These are phyloP conservation scores for Neofusicoccum kwambonambiense DNA, from an alignment of 2,329 filamentous ascomycete genomes.

Conservation along the genomic window DNA sequence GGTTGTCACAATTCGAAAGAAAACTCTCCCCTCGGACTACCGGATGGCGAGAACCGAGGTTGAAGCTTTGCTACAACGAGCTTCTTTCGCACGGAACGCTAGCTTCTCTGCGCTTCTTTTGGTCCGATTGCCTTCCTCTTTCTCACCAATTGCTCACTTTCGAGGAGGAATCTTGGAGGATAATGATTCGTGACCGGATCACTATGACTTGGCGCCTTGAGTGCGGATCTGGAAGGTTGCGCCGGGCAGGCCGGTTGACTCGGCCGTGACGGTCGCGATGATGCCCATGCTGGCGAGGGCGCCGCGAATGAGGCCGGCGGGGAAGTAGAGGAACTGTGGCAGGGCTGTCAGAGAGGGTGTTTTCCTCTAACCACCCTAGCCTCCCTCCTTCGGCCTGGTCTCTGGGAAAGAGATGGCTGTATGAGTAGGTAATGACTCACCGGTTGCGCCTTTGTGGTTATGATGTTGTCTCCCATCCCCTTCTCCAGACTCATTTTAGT, in stretches of 20 bases:
- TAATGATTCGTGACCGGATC: too few relatives aligned
- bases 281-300: conserved; percentile 92
- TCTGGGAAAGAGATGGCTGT: not conserved
- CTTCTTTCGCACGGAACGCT: too few relatives aligned
- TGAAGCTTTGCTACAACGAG: too few relatives aligned
- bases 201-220: conserved; percentile 56
- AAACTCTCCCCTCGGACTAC: too few relatives aligned
- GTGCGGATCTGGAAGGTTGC: conserved; percentile 98
- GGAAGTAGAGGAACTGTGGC: conserved; percentile 84
- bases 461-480: not conserved
- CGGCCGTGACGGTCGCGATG: conserved; percentile 85
- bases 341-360: too few relatives aligned
- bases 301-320: conserved; percentile 86
- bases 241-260: conserved; percentile 79
- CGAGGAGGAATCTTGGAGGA: too few relatives aligned
- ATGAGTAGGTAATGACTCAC: conserved; percentile 51
- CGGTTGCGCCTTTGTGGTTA: conserved; percentile 60
- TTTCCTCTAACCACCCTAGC: too few relatives aligned
- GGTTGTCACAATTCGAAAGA: not conserved
- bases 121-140: too few relatives aligned
- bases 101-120: too few relatives aligned
- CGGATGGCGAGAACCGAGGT: too few relatives aligned
- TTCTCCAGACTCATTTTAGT: conserved; percentile 80
- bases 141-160: too few relatives aligned
- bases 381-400: not conserved